phyloP scores from a whole-genome alignment of 805 yeast species.

The Crinitomyces ghanaensis region DNA sequence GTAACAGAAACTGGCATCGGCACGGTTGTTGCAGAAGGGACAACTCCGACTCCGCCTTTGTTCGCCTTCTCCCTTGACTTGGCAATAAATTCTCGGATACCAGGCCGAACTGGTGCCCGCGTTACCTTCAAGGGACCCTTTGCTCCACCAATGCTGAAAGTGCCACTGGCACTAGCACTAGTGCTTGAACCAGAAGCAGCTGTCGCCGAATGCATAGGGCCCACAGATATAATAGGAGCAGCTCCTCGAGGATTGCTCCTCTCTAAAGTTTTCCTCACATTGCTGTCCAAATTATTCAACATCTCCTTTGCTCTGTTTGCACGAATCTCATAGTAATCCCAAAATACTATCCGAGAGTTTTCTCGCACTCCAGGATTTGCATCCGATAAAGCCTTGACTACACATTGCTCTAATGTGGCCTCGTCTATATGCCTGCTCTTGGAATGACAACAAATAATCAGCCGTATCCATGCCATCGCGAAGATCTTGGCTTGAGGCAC shows the following conservation, averaged over 20 bases:
- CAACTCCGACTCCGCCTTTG: too few relatives aligned
- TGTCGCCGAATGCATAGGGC: not conserved
- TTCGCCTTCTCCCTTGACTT: slow-evolving; percentile 8
- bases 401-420: slow-evolving; percentile 38
- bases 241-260: slow-evolving; percentile 36
- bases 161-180: not conserved
- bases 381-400: slow-evolving; percentile 57
- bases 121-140: slow-evolving; percentile 2
- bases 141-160: not conserved
- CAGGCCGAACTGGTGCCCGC: slow-evolving; percentile 7
- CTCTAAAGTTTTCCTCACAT: slow-evolving; percentile 48
- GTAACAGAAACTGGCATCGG: not conserved
- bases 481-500: slow-evolving; percentile 59
- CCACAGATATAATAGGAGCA: too few relatives aligned
- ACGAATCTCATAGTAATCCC: slow-evolving; percentile 51
- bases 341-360: slow-evolving; percentile 57
- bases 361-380: slow-evolving; percentile 75
- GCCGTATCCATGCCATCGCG: slow-evolving; percentile 59
- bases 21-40: not conserved
- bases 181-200: not conserved
- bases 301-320: slow-evolving; percentile 39
- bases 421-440: slow-evolving; percentile 26
- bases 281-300: slow-evolving; percentile 31
- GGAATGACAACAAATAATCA: slow-evolving; percentile 37
- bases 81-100: slow-evolving; percentile 12